Evolutionary conservation across 1,284 basidiomycete genomes (phyloP).

Genomic region (Malassezia sympodialis): DNA sequence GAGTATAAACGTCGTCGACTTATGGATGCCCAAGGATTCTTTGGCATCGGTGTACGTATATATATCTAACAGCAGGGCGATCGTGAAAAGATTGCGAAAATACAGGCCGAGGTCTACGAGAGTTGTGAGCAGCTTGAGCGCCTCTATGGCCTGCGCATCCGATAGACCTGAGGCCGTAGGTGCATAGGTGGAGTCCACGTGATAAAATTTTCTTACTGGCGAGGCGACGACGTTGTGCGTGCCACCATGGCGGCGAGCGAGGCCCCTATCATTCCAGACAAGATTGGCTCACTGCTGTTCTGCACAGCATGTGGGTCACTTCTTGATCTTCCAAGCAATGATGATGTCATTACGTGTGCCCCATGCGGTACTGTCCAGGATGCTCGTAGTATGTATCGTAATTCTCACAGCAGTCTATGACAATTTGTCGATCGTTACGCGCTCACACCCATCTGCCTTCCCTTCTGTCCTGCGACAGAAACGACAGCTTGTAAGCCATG

Average conservation of each 20-base stretch:
- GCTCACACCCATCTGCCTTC: conserved; percentile 84
- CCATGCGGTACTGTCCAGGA: conserved; percentile 79
- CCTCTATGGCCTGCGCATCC: conserved; percentile 19
- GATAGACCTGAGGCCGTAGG: neutral
- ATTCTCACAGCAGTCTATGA: conserved; percentile 66
- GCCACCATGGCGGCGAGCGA: neutral
- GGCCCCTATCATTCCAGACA: conserved; percentile 20
- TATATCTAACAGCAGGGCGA: conserved; percentile 22
- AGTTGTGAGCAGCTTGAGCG: conserved; percentile 39
- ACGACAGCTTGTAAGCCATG: conserved; percentile 65
- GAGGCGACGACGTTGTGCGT: neutral
- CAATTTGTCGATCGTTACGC: conserved; percentile 77
- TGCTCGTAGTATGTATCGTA: conserved; percentile 29
- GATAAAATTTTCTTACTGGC: conserved; percentile 8
- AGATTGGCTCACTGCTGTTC: conserved; percentile 75
- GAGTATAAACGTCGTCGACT: conserved; percentile 14
- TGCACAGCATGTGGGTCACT: conserved; percentile 85
- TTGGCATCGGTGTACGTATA: conserved; percentile 15
- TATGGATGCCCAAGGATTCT: conserved; percentile 16
- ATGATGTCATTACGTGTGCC: conserved; percentile 68
- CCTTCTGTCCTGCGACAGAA: conserved; percentile 78
- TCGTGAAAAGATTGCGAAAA: conserved; percentile 28
- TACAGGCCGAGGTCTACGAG: conserved; percentile 32
- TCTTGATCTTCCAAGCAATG: conserved; percentile 70
- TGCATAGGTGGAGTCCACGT: conserved; percentile 7